phyloP scores from a whole-genome alignment of 805 yeast species.

The Huiozyma sinensis region DNA sequence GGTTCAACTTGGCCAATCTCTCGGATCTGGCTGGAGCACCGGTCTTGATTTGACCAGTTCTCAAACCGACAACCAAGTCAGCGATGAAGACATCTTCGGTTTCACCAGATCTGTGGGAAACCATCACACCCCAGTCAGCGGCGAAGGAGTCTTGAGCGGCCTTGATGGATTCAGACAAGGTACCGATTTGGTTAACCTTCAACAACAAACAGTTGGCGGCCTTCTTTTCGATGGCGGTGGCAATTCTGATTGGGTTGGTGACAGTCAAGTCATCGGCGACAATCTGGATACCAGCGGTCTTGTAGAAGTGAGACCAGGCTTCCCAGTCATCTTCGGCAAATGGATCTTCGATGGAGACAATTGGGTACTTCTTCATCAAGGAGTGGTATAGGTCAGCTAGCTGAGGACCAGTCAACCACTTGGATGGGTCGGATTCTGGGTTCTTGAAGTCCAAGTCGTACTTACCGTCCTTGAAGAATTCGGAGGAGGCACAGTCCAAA shows the following conservation, averaged over 20 bases:
- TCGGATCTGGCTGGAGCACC: slow-evolving; percentile 99
- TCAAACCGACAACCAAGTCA: slow-evolving; percentile 93
- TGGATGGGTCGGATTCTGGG: slow-evolving; percentile 81
- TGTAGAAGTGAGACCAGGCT: slow-evolving; percentile 86
- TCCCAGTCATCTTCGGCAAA: slow-evolving; percentile 99
- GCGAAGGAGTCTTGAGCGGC: slow-evolving; percentile 93
- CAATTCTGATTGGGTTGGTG: slow-evolving; percentile 92
- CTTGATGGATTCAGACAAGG: slow-evolving; percentile 89
- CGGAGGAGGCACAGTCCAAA: slow-evolving; percentile 94
- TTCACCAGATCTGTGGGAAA: slow-evolving; percentile 99
- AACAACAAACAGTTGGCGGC: slow-evolving; percentile 87
- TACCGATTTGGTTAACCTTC: slow-evolving; percentile 98
- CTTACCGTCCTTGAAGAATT: slow-evolving; percentile 92
- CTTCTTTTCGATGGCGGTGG: slow-evolving; percentile 93
- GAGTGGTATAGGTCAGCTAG: slow-evolving; percentile 74
- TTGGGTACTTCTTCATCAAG: slow-evolving; percentile 86
- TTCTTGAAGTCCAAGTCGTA: slow-evolving; percentile 98
- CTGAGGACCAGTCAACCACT: slow-evolving; percentile 84
- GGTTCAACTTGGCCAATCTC: slow-evolving; percentile 98
- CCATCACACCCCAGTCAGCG: slow-evolving; percentile 99
- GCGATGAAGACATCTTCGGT: slow-evolving; percentile 98
- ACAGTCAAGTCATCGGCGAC: slow-evolving; percentile 98
- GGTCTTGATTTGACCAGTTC: slow-evolving; percentile 98
- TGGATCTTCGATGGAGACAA: slow-evolving; percentile 97
- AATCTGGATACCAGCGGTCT: slow-evolving; percentile 69